Evolutionary conservation across 768 basidiomycete species (phyloP), one percentile per base, ranked within the genome.

Genomic region (Kwoniella sp.): DNA sequence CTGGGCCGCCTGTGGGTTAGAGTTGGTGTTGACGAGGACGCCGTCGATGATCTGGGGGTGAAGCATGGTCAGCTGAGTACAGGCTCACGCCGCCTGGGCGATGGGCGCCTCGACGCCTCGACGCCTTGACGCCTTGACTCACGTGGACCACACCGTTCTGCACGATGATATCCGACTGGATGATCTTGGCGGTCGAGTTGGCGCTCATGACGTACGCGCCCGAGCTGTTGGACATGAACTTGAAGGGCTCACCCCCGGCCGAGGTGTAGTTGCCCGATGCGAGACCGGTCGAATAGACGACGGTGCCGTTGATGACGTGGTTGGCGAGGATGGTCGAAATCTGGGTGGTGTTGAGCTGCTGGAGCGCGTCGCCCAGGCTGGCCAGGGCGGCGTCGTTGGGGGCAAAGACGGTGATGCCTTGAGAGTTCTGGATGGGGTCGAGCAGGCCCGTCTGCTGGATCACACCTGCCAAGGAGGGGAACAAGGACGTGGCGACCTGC

Each of bases 281-380:
- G 31, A 87, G 69, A 10, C 73, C 53, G 1, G 82, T 77, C 0
- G 84, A 84, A 75, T 88, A 88, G 10, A 81, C 70, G 0, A 82
- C 78, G 0, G 85, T 79, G 22, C 83, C 85, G 70, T 87, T 87
- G 60, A 88, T 80, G 53, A 86, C 83, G 60, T 86, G 86, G 68
- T 87, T 87, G 33, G 71, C 64, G 11, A 85, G 59, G 9, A 87
- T 54, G 22, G 71, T 73, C 3, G 56, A 27, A 29, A 85, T 48
- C 5, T 78, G 77, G 0, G 81, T 79, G 20, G 60, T 41, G 60
- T 86, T 86, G 22, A 75, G 63, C 29, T 73, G 55, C 49, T 78
- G 55, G 29, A 74, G 47, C 26, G 76, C 33, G 43, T 77, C 58
- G 3, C 63, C 51, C 36, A 76, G 67, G 26, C 75, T 71, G 0